phyloP scores from a whole-genome alignment of 345 rosid genomes.

The Cochlearia excelsa region DNA sequence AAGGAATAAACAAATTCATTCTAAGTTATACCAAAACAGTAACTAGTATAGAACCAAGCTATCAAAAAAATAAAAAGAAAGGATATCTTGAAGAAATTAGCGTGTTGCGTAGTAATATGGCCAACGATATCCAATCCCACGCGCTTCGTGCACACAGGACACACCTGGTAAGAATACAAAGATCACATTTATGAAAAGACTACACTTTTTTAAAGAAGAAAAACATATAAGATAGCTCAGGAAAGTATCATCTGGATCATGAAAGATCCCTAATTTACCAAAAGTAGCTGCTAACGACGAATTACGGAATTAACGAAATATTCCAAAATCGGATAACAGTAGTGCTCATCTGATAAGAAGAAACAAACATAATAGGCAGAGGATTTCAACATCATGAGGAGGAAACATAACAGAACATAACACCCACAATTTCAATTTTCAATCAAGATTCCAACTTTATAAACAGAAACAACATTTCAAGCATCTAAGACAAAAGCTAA shows the following conservation, averaged over 20 bases:
- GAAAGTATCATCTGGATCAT: too few relatives aligned
- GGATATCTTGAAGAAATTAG: constrained; percentile 69
- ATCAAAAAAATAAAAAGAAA: constrained; percentile 8
- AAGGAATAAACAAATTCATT: constrained; percentile 43
- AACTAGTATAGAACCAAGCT: neutral
- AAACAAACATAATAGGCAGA: too few relatives aligned
- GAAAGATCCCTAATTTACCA: neutral
- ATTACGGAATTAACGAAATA: too few relatives aligned
- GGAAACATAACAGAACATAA: too few relatives aligned
- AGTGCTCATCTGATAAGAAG: too few relatives aligned
- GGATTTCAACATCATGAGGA: too few relatives aligned
- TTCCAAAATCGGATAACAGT: too few relatives aligned
- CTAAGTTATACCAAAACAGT: neutral
- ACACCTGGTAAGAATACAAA: constrained; percentile 41
- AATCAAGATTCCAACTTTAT: neutral
- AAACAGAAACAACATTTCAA: too few relatives aligned
- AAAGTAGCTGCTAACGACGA: neutral
- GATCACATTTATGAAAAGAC: neutral
- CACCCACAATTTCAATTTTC: neutral
- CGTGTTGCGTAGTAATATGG: constrained; percentile 72
- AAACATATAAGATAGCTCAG: neutral
- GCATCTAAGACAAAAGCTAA: too few relatives aligned
- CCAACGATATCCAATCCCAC: constrained; percentile 67
- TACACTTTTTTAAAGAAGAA: neutral
- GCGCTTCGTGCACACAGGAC: constrained; percentile 68